Conservation (phyloP, 495 filamentous ascomycete genomes). For the Hypoxylon cercidicola region DNA sequence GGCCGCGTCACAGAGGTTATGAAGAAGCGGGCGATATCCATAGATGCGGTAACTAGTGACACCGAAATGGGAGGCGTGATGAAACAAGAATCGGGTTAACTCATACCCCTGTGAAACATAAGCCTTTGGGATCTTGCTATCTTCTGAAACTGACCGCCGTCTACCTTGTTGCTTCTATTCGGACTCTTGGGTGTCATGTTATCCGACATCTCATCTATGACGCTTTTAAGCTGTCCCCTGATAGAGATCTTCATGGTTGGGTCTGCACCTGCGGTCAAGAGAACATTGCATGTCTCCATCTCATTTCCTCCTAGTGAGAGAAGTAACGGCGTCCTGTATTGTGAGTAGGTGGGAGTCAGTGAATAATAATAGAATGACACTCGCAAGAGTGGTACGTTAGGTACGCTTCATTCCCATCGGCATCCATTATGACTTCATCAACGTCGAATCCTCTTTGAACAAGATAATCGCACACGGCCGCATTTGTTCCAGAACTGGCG, state of each 20-base stretch:
- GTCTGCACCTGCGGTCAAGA: slow-evolving; percentile 14
- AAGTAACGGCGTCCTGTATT: slow-evolving; percentile 11
- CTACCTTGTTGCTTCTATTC: not conserved
- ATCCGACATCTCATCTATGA: slow-evolving; percentile 11
- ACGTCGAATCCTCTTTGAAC: slow-evolving; percentile 11
- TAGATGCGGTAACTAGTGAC: slow-evolving; percentile 5
- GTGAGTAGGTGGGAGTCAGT: not conserved
- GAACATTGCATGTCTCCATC: slow-evolving; percentile 2
- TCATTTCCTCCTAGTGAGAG: slow-evolving; percentile 6
- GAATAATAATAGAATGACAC: not conserved
- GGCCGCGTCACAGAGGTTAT: slow-evolving; percentile 2
- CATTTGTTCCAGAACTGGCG: slow-evolving; percentile 10
- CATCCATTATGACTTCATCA: slow-evolving; percentile 16
- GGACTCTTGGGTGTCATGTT: slow-evolving; percentile 1
- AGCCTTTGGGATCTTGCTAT: not conserved
- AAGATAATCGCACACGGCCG: slow-evolving; percentile 8
- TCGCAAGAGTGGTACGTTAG: slow-evolving; percentile 3
- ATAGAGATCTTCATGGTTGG: slow-evolving; percentile 9
- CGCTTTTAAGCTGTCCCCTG: not conserved
- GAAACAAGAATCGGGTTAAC: slow-evolving; percentile 4
- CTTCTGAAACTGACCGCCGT: not conserved
- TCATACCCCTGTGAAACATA: slow-evolving; percentile 7
- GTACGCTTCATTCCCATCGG: slow-evolving; percentile 3
- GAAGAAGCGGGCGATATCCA: not conserved
- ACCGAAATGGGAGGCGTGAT: slow-evolving; percentile 8